Evolutionary conservation across 75 land plant species (phyloP), one percentile per base, ranked within the genome.

Genomic region (Pinus taeda): DNA sequence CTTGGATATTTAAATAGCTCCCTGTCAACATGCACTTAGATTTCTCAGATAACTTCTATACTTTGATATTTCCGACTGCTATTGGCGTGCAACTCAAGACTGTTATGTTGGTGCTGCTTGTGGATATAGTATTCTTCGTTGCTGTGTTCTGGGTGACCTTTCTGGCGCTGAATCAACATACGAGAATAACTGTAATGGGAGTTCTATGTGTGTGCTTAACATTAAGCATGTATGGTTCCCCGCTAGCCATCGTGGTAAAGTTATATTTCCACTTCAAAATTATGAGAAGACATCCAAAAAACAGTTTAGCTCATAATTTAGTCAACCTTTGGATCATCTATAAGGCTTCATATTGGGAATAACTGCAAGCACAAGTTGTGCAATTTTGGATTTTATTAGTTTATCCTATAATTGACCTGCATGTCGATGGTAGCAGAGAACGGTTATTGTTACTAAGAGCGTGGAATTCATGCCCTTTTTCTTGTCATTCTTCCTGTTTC

Each of bases 381-480:
- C 2, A 15, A 3, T 17, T 57, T 57, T 14, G 15, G 1, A 57
- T 15, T 15, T 6, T 15, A 57, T 14, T 57, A 57, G 24, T 65
- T 15, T 39, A 39, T 3, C 3, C 5, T 39, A 39, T 39, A 39
- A 39, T 39, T 39, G 1, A 4, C 1, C 3, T 39, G 42, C 42
- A 39, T 39, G 42, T 39, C 3, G 42, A 39, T 39, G 42, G 42
- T 37, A 5, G 57, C 92, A 94, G 97, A 85, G 78, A 63, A 85
- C 66, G 3, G 91, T 94, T 29, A 79, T 94, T 21, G 76, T 69
- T 70, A 90, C 83, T 3, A 88, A 83, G 75, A 92, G 90, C 45
- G 95, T 93, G 65, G 88, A 92, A 82, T 93, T 63, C 87, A 92
- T 93, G 96, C 96, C 96, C 20, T 92, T 93, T 74, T 83, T 74